Base-by-base conservation (phyloP, 2,329 filamentous ascomycete genomes). In the Lecanicillium sp. region DNA sequence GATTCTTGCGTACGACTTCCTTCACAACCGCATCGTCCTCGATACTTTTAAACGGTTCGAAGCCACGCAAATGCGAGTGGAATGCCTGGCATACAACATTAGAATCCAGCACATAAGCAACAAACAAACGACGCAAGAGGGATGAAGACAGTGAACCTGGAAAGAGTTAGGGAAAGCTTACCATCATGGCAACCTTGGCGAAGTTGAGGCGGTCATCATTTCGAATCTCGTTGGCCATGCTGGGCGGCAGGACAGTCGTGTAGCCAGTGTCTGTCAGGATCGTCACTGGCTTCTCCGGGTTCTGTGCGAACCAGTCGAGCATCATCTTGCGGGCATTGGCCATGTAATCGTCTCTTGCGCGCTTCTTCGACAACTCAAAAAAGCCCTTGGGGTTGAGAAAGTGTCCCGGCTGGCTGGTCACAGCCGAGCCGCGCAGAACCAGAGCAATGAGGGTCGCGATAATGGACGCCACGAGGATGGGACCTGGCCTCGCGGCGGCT, bases 161-260 rank as follows among this genome's bases (percentile, higher is more conserved):
- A 33, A 9, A 11, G 10, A 18, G 15, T 11, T 5, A 17, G 17
- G 12, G 4, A 12, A 5, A 7, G 18, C 17, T 10, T 18, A 43
- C 41, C 33, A 36, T 31, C 17, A 29, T 20, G 10, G 41, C 39
- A 1, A 45, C 36, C 7, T 46, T 22, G 10, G 25, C 27, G 22
- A 53, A 47, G 36, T 40, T 39, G 7, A 53, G 41, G 7, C 42
- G 41, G 5, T 37, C 33, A 6, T 52, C 45, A 15, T 53, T 52
- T 9, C 50, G 48, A 12, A 53, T 49, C 3, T 49, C 47, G 22
- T 51, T 36, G 9, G 42, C 30, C 20, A 50, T 44, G 10, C 17
- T 32, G 4, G 41, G 17, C 1, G 50, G 51, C 1, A 54, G 40
- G 19, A 53, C 33, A 4, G 44, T 43, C 8, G 46, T 19, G 10